phyloP scores from a whole-genome alignment of 129 eudicot species.

The Flaveria ramosissima region DNA sequence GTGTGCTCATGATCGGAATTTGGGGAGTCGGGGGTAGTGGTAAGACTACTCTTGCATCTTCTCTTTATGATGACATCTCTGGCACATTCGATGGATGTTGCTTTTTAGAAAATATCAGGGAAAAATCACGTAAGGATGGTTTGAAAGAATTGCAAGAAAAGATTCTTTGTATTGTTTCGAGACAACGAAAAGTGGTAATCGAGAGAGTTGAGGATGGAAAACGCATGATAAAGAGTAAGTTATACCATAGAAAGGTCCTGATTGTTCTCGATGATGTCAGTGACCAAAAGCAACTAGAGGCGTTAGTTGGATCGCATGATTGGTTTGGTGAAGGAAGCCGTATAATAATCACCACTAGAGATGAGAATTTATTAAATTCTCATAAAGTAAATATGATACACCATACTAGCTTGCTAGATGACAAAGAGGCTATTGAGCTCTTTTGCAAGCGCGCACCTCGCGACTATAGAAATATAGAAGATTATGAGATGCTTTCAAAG shows the following conservation, averaged over 20 bases:
- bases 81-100: conserved; percentile 24
- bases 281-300: neutral
- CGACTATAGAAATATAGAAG: neutral
- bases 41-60: conserved; percentile 30
- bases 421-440: conserved; percentile 14
- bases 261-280: conserved; percentile 25
- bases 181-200: neutral
- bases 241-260: conserved; percentile 18
- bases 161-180: neutral
- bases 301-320: conserved; percentile 7
- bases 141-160: neutral
- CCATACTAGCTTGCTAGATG: neutral
- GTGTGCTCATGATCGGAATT: conserved; percentile 28
- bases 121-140: neutral
- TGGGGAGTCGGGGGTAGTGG: conserved; percentile 36
- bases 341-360: conserved; percentile 9
- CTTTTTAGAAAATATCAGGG: conserved; percentile 19
- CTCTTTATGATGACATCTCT: conserved; percentile 5
- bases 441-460: neutral
- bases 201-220: conserved; percentile 12
- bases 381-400: neutral
- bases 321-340: conserved; percentile 16
- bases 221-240: conserved; percentile 1
- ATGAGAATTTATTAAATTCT: neutral
- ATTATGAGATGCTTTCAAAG: conserved; percentile 12